Conservation (phyloP, 192 early-diverging fungal genomes). For the Backusella liffmaniae region DNA sequence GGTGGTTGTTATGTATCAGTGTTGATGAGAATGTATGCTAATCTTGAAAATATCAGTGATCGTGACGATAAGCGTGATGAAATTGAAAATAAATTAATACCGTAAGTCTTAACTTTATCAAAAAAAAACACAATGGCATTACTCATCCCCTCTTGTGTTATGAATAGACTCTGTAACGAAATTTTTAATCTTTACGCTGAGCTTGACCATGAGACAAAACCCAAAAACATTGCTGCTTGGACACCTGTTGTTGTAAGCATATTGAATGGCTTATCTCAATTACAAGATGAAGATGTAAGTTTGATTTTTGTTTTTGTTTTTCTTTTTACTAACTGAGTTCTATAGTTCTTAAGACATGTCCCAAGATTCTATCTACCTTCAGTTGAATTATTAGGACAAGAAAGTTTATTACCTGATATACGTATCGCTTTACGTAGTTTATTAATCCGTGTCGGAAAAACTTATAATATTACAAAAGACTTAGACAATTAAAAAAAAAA, state of each 20-base stretch:
- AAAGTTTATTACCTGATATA: conserved; percentile 57
- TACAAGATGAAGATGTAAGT: conserved; percentile 64
- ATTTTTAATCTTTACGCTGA: conserved; percentile 63
- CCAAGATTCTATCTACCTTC: conserved; percentile 61
- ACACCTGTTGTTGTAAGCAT: conserved; percentile 72
- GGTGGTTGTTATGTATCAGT: conserved; percentile 65
- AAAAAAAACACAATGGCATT: background rate
- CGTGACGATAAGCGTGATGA: conserved; percentile 37
- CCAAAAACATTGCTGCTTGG: conserved; percentile 72
- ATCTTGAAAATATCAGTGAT: conserved; percentile 42
- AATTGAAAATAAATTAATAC: conserved; percentile 42
- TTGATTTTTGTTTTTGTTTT: background rate
- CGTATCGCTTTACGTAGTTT: conserved; percentile 47
- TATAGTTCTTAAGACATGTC: conserved; percentile 59
- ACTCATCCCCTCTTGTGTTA: background rate
- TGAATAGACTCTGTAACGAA: conserved; percentile 45
- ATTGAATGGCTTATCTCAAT: conserved; percentile 61
- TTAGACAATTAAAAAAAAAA: conserved; percentile 4
- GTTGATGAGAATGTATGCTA: conserved; percentile 64
- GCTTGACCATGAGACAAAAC: conserved; percentile 69
- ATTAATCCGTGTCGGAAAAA: conserved; percentile 45
- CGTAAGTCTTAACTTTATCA: conserved; percentile 23
- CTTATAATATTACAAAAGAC: conserved; percentile 36
- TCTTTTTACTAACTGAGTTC: background rate
- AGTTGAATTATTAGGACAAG: conserved; percentile 66